Base-by-base conservation (phyloP, 768 basidiomycete genomes). In the Neoboletus subvelutipes region DNA sequence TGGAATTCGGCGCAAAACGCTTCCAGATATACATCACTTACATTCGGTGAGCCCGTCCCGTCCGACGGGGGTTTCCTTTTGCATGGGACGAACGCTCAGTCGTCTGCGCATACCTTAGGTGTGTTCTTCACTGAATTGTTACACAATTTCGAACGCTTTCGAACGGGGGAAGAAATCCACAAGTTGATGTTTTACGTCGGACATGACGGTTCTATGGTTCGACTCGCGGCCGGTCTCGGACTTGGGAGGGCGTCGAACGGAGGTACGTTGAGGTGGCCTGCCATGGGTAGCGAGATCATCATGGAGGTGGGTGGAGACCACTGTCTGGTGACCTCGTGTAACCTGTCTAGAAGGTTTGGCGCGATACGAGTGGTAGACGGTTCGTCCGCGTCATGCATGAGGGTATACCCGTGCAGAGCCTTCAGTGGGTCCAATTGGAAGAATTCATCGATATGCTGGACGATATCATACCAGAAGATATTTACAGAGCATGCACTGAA, bases 1-100 rank as follows among this genome's bases (percentile, higher is more conserved):
- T 81, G 78, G 76, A 80, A 78, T 56, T 60, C 74, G 0, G 80
- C 80, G 5, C 69, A 75, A 55, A 78, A 78, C 50, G 70, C 80
- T 5, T 71, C 75, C 0, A 64, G 55, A 0, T 81, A 82, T 53
- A 77, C 70, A 24, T 73, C 76, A 5, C 75, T 82, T 3, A 77
- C 76, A 1, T 79, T 78, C 46, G 80, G 78, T 77, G 55, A 46
- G 64, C 28, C 33, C 20, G 12, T 26, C 20, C 33, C n/a, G 46
- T 36, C 37, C 12, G 34, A 40, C 8, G 2, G 5, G 26, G 20
- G 4, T 4, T 13, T 28, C 28, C n/a, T 15, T 13, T 17, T n/a
- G 1, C 45, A 20, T 18, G 4, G 43, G 15, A 0, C 0, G 18
- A 26, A 51, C 11, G 9, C 55, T 57, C 31, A 57, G 4, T 50